phyloP scores from a whole-genome alignment of 768 basidiomycete species.

The Lactarius hatsudake region DNA sequence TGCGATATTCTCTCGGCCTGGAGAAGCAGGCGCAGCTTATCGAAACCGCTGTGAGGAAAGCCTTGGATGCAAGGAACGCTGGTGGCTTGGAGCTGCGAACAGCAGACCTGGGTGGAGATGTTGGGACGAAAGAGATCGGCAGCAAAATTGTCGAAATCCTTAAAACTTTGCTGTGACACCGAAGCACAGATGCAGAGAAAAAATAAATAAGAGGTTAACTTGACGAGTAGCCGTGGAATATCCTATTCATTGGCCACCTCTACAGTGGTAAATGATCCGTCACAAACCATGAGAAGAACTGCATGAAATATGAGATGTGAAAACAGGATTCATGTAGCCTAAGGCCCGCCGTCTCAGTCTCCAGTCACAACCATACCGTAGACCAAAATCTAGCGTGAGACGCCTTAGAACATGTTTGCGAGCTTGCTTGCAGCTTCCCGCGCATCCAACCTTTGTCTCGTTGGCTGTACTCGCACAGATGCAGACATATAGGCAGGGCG shows the following conservation, averaged over 20 bases:
- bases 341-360: constrained; percentile 3
- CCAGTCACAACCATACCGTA: constrained; percentile 1
- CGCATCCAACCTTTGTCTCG: constrained; percentile 74
- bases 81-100: constrained; percentile 83
- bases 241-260: constrained; percentile 3
- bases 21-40: constrained; percentile 82
- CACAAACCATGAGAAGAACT: not conserved
- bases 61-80: constrained; percentile 63
- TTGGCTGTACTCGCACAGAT: constrained; percentile 71
- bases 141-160: constrained; percentile 77
- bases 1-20: constrained; percentile 91
- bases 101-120: constrained; percentile 81
- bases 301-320: constrained; percentile 10
- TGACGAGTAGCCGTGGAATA: not conserved
- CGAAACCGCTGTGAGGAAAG: constrained; percentile 87
- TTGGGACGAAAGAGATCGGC: constrained; percentile 76
- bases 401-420: constrained; percentile 75
- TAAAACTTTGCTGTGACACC: constrained; percentile 48
- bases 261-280: not conserved
- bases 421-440: constrained; percentile 85
- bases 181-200: not conserved
- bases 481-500: constrained; percentile 64
- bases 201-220: not conserved
- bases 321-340: constrained; percentile 20
- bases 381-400: not conserved